These are phyloP conservation scores for Leishmania lainsoni DNA, from an alignment of 208 protist species.

Conservation along the genomic window DNA sequence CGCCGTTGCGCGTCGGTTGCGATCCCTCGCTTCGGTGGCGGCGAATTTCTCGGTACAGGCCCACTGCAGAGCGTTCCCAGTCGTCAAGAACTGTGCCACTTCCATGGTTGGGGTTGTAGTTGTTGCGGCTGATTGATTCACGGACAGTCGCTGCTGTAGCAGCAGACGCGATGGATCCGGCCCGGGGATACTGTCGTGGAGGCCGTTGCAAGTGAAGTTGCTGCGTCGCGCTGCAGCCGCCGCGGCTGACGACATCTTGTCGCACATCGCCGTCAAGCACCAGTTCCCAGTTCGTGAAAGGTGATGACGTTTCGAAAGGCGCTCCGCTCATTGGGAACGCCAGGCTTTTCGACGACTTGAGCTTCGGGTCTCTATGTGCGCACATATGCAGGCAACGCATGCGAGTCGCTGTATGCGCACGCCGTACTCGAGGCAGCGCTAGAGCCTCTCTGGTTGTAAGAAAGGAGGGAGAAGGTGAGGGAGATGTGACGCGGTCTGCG, in stretches of 20 bases:
- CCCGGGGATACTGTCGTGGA: neutral
- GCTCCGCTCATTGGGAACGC: neutral
- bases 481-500: neutral
- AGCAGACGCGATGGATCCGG: neutral
- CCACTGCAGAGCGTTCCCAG: constrained; percentile 15
- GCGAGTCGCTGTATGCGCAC: neutral
- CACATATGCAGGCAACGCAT: neutral
- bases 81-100: neutral
- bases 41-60: constrained; percentile 15
- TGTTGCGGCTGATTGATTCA: neutral
- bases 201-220: neutral
- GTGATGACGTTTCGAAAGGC: neutral
- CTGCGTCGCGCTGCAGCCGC: neutral
- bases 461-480: neutral
- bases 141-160: neutral
- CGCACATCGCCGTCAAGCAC: constrained; percentile 14
- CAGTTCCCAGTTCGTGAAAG: constrained; percentile 9
- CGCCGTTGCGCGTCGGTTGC: neutral
- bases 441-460: neutral
- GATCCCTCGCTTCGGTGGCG: constrained; percentile 9
- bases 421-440: neutral
- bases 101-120: neutral
- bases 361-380: neutral
- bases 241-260: neutral
- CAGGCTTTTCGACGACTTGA: neutral